phyloP scores from a whole-genome alignment of 2,329 filamentous ascomycete species.

The Bipolaris sorokiniana region DNA sequence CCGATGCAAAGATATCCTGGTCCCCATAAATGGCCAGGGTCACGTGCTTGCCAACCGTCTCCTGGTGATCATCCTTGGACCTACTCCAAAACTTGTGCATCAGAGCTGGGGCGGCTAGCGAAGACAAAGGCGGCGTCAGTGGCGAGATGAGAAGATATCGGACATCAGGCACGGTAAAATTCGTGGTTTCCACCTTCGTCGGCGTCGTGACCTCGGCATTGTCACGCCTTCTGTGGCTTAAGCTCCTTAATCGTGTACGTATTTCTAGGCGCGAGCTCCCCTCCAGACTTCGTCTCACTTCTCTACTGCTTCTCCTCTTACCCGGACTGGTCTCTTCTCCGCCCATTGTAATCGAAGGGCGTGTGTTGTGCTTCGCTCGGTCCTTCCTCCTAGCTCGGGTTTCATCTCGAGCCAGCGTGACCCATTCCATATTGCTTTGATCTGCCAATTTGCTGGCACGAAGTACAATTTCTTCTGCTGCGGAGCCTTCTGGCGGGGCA shows the following conservation, averaged over 20 bases:
- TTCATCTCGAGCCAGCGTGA: constrained; percentile 28
- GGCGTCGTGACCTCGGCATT: constrained; percentile 13
- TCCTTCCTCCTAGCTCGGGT: constrained; percentile 38
- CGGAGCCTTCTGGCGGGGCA: constrained; percentile 59
- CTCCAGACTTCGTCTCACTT: constrained; percentile 44
- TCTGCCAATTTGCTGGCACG: constrained; percentile 72
- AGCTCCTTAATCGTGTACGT: constrained; percentile 31
- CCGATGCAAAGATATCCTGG: constrained; percentile 74
- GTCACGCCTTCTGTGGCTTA: constrained; percentile 34
- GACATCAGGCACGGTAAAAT: constrained; percentile 28
- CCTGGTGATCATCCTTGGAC: constrained; percentile 14
- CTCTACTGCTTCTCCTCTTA: constrained; percentile 51
- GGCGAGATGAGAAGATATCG: constrained; percentile 57
- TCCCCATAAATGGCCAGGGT: constrained; percentile 78
- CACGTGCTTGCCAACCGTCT: constrained; percentile 32
- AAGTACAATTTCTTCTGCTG: constrained; percentile 71
- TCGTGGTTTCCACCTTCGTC: constrained; percentile 1
- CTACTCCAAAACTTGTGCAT: constrained; percentile 38
- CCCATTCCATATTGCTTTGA: constrained; percentile 62
- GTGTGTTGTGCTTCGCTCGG: constrained; percentile 26
- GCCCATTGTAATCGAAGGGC: constrained; percentile 49
- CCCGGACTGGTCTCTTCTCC: constrained; percentile 56
- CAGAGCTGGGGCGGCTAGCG: constrained; percentile 42
- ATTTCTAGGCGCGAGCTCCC: constrained; percentile 46
- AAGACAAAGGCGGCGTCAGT: constrained; percentile 53